Percentiles rank a stretch among this genome's conserved stretches.
Evolutionary conservation across 2,329 filamentous ascomycete species (phyloP).

Genomic region (Penicillium concentricum): DNA sequence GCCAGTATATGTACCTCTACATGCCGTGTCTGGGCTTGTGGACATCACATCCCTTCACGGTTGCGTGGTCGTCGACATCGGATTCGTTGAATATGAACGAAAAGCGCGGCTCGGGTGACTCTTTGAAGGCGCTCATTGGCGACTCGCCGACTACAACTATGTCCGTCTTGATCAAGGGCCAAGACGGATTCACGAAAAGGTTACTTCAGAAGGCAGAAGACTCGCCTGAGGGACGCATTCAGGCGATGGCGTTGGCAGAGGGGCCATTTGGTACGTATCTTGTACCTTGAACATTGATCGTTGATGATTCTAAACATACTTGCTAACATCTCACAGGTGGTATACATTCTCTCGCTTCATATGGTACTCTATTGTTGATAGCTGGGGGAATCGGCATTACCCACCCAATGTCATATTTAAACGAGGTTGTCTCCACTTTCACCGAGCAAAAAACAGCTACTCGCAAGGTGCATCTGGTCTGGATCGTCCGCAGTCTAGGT

Average conservation of each 20-base stretch:
- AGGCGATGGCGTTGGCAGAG: constrained; percentile 32
- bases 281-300: background rate
- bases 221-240: constrained; percentile 26
- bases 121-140: constrained; percentile 27
- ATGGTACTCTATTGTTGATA: constrained; percentile 36
- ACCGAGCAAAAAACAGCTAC: constrained; percentile 24
- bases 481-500: constrained; percentile 37
- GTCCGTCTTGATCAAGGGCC: constrained; percentile 35
- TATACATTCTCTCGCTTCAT: constrained; percentile 31
- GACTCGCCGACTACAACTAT: constrained; percentile 28
- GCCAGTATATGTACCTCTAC: constrained; percentile 59
- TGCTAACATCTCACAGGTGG: constrained; percentile 23
- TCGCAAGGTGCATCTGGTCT: constrained; percentile 31
- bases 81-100: constrained; percentile 17
- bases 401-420: constrained; percentile 35
- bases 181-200: constrained; percentile 36
- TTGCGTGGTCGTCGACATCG: constrained; percentile 38
- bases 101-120: constrained; percentile 33
- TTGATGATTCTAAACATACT: background rate
- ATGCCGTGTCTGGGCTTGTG: constrained; percentile 47
- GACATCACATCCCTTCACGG: constrained; percentile 46
- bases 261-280: constrained; percentile 34
- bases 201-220: constrained; percentile 29
- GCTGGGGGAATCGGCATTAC: constrained; percentile 42
- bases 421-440: constrained; percentile 30